phyloP scores from a whole-genome alignment of 257 asterid species.

The Scutellaria galericulata region DNA sequence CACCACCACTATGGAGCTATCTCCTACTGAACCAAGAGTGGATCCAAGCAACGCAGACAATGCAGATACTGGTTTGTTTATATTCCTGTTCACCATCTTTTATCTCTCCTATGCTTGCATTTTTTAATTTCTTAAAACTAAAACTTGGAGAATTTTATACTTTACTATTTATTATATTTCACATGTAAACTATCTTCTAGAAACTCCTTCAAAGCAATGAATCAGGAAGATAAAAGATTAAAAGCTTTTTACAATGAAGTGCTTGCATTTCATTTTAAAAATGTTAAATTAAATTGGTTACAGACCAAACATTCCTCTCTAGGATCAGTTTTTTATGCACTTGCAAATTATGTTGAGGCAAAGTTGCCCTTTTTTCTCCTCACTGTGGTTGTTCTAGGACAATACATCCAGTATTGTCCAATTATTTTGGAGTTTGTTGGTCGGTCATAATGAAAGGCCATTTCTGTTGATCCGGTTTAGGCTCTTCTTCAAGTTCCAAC shows the following conservation, averaged over 20 bases:
- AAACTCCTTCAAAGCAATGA: background rate
- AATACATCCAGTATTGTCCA: conserved; percentile 12
- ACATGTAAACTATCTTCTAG: background rate
- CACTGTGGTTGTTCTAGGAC: conserved; percentile 28
- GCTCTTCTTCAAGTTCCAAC: conserved; percentile 57
- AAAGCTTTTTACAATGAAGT: background rate
- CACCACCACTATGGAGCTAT: conserved; percentile 21
- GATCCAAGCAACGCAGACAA: conserved; percentile 1
- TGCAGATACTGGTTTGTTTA: conserved; percentile 41
- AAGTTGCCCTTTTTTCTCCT: background rate
- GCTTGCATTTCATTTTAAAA: conserved; percentile 14
- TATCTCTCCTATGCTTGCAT: conserved; percentile 26
- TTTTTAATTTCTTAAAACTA: background rate
- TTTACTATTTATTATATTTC: background rate
- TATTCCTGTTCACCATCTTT: conserved; percentile 9
- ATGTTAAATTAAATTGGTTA: conserved; percentile 6
- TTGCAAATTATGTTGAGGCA: background rate
- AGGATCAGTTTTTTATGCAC: conserved; percentile 19
- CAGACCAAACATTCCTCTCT: background rate
- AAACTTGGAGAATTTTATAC: background rate
- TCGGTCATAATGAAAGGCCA: conserved; percentile 31
- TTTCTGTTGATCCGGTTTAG: conserved; percentile 43
- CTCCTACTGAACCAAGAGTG: conserved; percentile 25
- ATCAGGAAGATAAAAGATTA: too few relatives aligned
- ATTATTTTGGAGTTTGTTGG: conserved; percentile 35